These are phyloP conservation scores for Lanmaoa pseudosensibilis DNA, from an alignment of 768 basidiomycete genomes.

Conservation along the genomic window DNA sequence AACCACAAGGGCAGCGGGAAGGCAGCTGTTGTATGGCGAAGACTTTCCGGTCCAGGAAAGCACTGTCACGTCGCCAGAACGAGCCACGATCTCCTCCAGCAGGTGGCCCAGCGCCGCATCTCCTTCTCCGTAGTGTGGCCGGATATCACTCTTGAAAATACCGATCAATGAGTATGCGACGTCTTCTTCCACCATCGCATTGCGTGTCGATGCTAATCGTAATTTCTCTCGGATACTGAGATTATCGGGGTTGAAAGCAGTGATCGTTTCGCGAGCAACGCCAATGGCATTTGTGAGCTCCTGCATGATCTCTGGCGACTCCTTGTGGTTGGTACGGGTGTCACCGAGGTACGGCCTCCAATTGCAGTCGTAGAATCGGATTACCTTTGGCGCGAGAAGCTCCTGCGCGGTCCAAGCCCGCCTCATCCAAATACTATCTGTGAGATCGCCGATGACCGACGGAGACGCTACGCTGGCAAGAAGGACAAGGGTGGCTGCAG, in stretches of 20 bases:
- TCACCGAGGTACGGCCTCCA: constrained; percentile 14
- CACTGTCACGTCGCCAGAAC: constrained; percentile 6
- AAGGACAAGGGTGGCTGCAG: not conserved
- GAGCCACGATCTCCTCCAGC: constrained; percentile 12
- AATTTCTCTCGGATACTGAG: constrained; percentile 12
- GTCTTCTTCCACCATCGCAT: constrained; percentile 8
- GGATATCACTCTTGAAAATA: constrained; percentile 9
- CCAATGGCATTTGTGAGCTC: constrained; percentile 9
- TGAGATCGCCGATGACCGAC: not conserved
- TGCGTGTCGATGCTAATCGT: constrained; percentile 11
- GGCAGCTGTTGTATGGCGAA: constrained; percentile 15
- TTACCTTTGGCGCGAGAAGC: constrained; percentile 8
- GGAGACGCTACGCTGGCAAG: not conserved
- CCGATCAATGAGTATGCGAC: constrained; percentile 11
- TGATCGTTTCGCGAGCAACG: not conserved
- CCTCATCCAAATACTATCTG: constrained; percentile 4
- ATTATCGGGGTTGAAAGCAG: not conserved
- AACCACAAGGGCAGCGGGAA: not conserved
- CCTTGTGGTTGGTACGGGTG: not conserved
- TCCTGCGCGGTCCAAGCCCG: constrained; percentile 18
- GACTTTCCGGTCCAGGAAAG: constrained; percentile 14
- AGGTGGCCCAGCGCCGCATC: constrained; percentile 11
- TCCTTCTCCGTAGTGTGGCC: constrained; percentile 10
- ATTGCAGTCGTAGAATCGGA: constrained; percentile 7
- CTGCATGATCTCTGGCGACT: constrained; percentile 5